phyloP scores from a whole-genome alignment of 495 filamentous ascomycete species.

The Daldinia decipiens region DNA sequence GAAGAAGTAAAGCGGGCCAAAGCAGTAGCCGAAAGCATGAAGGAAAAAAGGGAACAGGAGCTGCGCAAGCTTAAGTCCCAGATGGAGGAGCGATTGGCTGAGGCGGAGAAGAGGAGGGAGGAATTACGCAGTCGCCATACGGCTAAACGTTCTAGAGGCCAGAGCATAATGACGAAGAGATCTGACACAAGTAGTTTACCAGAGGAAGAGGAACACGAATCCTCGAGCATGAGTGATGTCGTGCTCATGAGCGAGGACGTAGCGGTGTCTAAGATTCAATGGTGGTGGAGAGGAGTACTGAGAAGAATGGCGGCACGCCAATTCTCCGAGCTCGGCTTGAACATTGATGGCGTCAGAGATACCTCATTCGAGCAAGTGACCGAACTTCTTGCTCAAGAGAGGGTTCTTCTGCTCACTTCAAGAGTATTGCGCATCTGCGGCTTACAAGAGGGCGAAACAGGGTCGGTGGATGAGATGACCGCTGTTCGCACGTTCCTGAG shows the following conservation, averaged over 20 bases:
- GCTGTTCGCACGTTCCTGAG: conserved; percentile 90
- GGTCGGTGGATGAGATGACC: conserved; percentile 76
- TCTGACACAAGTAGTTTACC: conserved; percentile 61
- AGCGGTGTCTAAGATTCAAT: conserved; percentile 79
- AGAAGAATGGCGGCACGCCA: conserved; percentile 69
- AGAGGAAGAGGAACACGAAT: conserved; percentile 60
- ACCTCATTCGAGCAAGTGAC: conserved; percentile 86
- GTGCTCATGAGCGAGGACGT: conserved; percentile 70
- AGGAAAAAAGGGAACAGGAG: conserved; percentile 89
- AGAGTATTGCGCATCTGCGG: conserved; percentile 80
- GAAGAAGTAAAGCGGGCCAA: conserved; percentile 96
- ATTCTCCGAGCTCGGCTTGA: conserved; percentile 76
- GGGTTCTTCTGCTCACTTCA: conserved; percentile 74
- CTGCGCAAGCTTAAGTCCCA: conserved; percentile 76
- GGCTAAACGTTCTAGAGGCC: conserved; percentile 68
- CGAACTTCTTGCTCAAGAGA: conserved; percentile 76
- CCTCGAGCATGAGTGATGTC: conserved; percentile 51
- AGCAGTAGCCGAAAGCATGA: conserved; percentile 89
- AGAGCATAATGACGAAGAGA: conserved; percentile 68
- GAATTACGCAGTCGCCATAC: conserved; percentile 67
- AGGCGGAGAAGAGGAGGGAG: conserved; percentile 80
- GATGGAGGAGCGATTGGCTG: conserved; percentile 89
- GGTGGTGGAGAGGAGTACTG: conserved; percentile 74
- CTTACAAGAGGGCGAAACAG: conserved; percentile 74
- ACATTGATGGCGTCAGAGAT: conserved; percentile 75